A percentile compares a stretch with the other conserved stretches of the same genome.
phyloP scores from a whole-genome alignment of 768 basidiomycete species.

The Podaxis sp. region DNA sequence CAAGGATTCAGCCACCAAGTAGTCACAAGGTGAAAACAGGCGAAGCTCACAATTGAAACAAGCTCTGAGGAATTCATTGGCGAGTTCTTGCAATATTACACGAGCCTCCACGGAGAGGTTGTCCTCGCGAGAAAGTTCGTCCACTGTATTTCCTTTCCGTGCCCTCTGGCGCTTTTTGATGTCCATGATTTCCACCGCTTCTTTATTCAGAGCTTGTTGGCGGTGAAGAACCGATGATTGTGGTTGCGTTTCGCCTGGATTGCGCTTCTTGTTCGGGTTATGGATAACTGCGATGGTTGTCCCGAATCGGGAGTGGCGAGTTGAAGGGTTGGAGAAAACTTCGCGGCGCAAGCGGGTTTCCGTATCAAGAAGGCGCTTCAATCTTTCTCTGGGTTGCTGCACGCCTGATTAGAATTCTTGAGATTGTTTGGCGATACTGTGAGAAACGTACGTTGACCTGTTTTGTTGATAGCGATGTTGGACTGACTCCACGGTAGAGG shows the following conservation, averaged over 20 bases:
- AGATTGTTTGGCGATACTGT: conserved; percentile 9
- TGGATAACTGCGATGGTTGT: conserved; percentile 87
- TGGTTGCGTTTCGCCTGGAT: conserved; percentile 27
- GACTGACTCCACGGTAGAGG: conserved; percentile 78
- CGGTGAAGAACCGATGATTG: conserved; percentile 79
- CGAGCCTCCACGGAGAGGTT: conserved; percentile 67
- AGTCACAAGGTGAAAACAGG: conserved; percentile 10
- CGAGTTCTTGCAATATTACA: conserved; percentile 64
- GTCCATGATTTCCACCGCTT: conserved; percentile 72
- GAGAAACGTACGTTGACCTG: conserved; percentile 56
- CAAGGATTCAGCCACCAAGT: conserved; percentile 11
- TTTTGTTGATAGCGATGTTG: conserved; percentile 53
- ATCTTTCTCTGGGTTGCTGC: conserved; percentile 66
- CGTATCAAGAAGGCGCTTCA: conserved; percentile 73
- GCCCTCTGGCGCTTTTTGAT: conserved; percentile 59
- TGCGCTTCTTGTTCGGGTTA: conserved; percentile 52
- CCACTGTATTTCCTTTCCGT: conserved; percentile 59
- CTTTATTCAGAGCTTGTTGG: conserved; percentile 73
- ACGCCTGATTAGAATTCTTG: conserved; percentile 11
- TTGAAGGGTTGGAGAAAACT: conserved; percentile 52
- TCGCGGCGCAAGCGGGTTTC: conserved; percentile 70
- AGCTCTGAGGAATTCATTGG: conserved; percentile 70
- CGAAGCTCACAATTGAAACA: conserved; percentile 83
- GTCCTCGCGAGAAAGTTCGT: conserved; percentile 70
- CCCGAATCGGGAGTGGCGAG: conserved; percentile 94